Evolutionary conservation across 1,284 basidiomycete species (phyloP).

Genomic region (Porogramme epimiltina): DNA sequence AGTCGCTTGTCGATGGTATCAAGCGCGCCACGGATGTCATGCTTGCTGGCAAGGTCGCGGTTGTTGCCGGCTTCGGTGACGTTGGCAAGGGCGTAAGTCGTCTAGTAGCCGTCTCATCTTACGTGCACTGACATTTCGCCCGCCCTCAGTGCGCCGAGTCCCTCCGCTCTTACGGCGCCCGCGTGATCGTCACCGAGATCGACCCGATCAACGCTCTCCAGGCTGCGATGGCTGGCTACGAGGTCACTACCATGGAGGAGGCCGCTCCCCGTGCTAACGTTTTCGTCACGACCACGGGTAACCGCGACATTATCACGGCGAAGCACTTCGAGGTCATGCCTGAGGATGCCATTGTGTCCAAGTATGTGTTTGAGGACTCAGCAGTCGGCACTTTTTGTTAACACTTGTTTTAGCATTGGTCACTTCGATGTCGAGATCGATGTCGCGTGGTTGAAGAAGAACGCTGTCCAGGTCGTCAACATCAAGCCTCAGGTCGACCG

Average conservation of each 20-base stretch:
- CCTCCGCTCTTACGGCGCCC: constrained; percentile 93
- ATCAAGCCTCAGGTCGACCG: constrained; percentile 99
- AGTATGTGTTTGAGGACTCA: constrained; percentile 53
- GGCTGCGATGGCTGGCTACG: constrained; percentile 99
- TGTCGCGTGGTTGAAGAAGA: constrained; percentile 97
- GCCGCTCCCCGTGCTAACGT: constrained; percentile 88
- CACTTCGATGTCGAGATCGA: constrained; percentile 99
- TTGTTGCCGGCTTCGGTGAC: constrained; percentile 98
- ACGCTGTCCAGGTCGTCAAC: constrained; percentile 85
- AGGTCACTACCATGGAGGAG: constrained; percentile 99
- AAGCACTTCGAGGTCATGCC: constrained; percentile 95
- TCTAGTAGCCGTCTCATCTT: neutral
- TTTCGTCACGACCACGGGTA: constrained; percentile 99
- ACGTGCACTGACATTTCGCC: neutral
- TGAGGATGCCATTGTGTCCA: constrained; percentile 99
- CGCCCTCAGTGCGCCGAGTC: constrained; percentile 91
- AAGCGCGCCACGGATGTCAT: constrained; percentile 99
- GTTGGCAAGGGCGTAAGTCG: constrained; percentile 94
- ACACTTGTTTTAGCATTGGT: constrained; percentile 70
- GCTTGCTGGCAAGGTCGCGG: constrained; percentile 99
- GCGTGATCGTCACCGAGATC: constrained; percentile 97
- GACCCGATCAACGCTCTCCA: constrained; percentile 99
- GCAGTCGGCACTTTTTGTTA: neutral
- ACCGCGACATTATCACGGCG: constrained; percentile 95
- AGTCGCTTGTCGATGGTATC: constrained; percentile 99